Percentiles rank a stretch among this genome's conserved stretches.
These are phyloP conservation scores for Botrytis porri DNA, from an alignment of 2,329 filamentous ascomycete species.

Conservation along the genomic window DNA sequence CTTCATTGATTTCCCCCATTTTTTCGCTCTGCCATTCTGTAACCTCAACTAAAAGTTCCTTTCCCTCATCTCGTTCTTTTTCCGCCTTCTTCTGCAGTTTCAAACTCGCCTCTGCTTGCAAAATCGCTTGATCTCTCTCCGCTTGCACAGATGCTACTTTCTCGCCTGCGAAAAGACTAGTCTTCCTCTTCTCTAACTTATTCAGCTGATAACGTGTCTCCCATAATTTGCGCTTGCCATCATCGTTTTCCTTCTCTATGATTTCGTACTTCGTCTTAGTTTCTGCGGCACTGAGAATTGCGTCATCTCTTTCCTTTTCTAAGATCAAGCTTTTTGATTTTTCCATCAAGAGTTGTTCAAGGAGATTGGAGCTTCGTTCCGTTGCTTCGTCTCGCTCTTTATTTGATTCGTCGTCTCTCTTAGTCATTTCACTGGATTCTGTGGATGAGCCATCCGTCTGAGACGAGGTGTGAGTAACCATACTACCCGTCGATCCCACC, in stretches of 20 bases:
- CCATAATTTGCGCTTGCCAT: too few species aligned
- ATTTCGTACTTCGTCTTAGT: neutral
- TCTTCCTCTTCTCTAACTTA: neutral
- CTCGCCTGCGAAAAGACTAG: neutral
- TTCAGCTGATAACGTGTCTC: neutral
- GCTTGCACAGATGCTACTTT: neutral
- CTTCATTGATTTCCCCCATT: neutral
- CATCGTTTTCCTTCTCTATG: neutral
- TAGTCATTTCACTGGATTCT: neutral
- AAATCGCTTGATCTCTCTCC: neutral
- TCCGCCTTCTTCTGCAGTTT: neutral
- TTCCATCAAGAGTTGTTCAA: conserved; percentile 8
- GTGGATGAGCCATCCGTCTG: neutral
- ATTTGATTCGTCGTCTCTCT: neutral
- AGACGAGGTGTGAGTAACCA: neutral
- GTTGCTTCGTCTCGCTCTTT: conserved; percentile 1
- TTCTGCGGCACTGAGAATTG: neutral
- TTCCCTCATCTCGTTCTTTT: neutral
- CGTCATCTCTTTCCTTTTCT: neutral
- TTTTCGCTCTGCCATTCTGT: neutral
- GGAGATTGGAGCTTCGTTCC: neutral
- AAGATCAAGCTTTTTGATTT: neutral
- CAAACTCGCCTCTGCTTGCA: neutral
- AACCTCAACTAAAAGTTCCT: neutral
- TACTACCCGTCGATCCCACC: neutral